Conservation (phyloP, 2,329 filamentous ascomycete genomes). For the Cadophora malorum region DNA sequence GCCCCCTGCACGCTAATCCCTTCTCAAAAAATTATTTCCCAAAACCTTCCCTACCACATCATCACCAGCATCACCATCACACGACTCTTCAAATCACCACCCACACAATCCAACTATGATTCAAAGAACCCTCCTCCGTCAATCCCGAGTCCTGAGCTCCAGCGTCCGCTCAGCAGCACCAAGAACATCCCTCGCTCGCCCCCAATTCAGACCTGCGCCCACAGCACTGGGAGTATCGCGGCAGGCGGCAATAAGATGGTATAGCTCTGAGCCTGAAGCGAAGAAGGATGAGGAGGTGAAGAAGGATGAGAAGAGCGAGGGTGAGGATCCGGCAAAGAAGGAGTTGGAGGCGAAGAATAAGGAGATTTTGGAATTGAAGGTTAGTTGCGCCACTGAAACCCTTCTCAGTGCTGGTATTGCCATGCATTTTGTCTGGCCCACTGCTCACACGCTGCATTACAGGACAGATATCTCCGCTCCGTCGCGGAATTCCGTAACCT, state of each 20-base stretch:
- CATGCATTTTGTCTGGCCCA: background rate
- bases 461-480: conserved; percentile 95
- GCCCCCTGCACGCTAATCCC: conserved; percentile 21
- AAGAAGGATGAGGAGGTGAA: conserved; percentile 50
- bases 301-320: conserved; percentile 47
- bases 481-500: conserved; percentile 98
- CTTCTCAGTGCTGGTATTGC: background rate
- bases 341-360: conserved; percentile 75
- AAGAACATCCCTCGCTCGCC: conserved; percentile 39
- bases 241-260: conserved; percentile 41
- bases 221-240: conserved; percentile 37
- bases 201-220: conserved; percentile 50
- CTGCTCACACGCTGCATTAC: conserved; percentile 21
- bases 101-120: conserved; percentile 50
- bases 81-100: conserved; percentile 21
- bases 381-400: conserved; percentile 49
- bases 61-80: conserved; percentile 26
- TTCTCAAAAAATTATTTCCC: conserved; percentile 29
- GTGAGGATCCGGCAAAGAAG: conserved; percentile 59
- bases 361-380: conserved; percentile 85
- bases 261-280: conserved; percentile 51
- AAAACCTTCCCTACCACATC: conserved; percentile 17
- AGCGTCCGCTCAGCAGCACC: conserved; percentile 39
- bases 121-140: conserved; percentile 56
- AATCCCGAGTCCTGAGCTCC: conserved; percentile 52